Conservation (phyloP, 495 filamentous ascomycete species). For the Darksidea phi region DNA sequence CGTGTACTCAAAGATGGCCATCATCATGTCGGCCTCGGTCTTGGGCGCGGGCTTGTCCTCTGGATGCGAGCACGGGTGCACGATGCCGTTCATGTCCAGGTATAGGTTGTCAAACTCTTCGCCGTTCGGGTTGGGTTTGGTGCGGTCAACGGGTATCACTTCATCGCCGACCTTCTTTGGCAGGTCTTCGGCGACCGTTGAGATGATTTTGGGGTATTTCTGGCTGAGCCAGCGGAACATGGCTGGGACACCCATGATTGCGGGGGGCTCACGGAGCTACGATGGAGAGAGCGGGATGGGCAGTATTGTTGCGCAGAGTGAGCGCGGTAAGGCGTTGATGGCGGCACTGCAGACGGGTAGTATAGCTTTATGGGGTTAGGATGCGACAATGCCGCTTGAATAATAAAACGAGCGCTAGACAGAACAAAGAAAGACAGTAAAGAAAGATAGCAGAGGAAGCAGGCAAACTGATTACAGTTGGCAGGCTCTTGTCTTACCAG, state of each 20-base stretch:
- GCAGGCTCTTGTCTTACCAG: no score
- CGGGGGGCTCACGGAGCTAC: conserved; percentile 13
- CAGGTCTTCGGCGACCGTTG: conserved; percentile 80
- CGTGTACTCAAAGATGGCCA: conserved; percentile 95
- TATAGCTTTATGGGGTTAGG: background rate
- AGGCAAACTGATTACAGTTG: no score
- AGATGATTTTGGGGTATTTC: conserved; percentile 96
- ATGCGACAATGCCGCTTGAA: no score
- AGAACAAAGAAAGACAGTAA: no score
- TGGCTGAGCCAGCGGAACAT: conserved; percentile 90
- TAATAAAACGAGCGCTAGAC: no score
- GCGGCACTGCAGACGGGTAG: background rate
- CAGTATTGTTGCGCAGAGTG: background rate
- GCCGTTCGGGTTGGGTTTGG: conserved; percentile 89
- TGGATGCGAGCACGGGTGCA: conserved; percentile 97
- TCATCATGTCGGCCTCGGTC: conserved; percentile 98
- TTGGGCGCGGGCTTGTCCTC: conserved; percentile 88
- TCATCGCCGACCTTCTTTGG: conserved; percentile 75
- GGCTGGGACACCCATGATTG: conserved; percentile 88
- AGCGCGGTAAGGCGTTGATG: background rate
- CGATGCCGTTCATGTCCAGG: conserved; percentile 99
- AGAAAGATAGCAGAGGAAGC: no score
- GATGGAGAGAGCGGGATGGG: background rate
- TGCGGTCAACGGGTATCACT: conserved; percentile 77
- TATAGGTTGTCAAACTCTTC: conserved; percentile 98